phyloP scores from a whole-genome alignment of 257 asterid species.

The Fraxinus pennsylvanica region DNA sequence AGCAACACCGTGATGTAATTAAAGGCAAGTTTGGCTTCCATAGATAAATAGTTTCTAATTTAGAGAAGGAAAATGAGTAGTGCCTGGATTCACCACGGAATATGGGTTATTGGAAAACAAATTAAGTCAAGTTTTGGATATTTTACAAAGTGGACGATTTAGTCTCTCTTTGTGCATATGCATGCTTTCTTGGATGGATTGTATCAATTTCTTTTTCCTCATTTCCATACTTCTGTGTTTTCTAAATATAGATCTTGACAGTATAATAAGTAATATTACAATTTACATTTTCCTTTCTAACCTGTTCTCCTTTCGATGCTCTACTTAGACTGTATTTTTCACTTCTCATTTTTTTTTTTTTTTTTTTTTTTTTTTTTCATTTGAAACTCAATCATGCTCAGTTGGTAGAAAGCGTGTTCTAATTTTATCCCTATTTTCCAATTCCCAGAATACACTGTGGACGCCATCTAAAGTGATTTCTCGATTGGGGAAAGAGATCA shows the following conservation, averaged over 20 bases:
- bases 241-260: neutral
- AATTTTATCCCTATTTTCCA: slow-evolving; percentile 9
- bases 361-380: neutral
- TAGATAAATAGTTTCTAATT: neutral
- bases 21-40: neutral
- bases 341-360: neutral
- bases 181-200: slow-evolving; percentile 5
- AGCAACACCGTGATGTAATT: too few species aligned
- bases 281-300: neutral
- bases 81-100: neutral
- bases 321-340: neutral
- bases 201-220: neutral
- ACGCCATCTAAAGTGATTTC: slow-evolving; percentile 94
- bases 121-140: neutral
- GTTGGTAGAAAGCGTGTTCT: neutral
- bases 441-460: slow-evolving; percentile 67
- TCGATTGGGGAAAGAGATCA: slow-evolving; percentile 82
- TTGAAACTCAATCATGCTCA: neutral
- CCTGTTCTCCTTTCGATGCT: neutral
- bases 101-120: neutral
- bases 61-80: neutral
- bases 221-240: neutral
- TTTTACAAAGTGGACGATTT: neutral
- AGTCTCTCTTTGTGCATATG: neutral
- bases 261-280: slow-evolving; percentile 14